Conservation (phyloP, 441 rosid species). For the Arabidopsis hybrid region DNA sequence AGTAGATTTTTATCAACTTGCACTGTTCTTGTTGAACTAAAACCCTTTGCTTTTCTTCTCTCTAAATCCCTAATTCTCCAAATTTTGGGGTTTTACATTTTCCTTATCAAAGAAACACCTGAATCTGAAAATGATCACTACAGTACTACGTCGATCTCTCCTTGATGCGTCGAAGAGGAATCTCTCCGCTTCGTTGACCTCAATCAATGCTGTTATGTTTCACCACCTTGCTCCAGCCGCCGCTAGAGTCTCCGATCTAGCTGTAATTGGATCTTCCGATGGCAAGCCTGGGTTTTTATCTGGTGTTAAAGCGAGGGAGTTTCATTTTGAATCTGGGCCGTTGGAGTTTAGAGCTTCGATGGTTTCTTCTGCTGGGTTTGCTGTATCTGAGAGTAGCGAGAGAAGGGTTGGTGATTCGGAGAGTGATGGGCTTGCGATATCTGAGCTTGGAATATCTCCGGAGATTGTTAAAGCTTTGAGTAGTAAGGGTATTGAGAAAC, state of each 20-base stretch:
- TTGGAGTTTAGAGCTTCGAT: conserved; percentile 54
- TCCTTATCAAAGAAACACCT: conserved; percentile 9
- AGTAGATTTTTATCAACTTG: neutral
- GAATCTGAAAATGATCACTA: conserved; percentile 48
- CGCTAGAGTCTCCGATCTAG: conserved; percentile 10
- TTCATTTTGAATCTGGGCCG: conserved; percentile 60
- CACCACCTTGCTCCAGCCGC: conserved; percentile 37
- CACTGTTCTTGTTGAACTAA: neutral
- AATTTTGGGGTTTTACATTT: conserved; percentile 29
- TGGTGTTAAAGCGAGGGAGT: conserved; percentile 45
- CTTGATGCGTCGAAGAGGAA: conserved; percentile 40
- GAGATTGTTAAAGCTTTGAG: conserved; percentile 82
- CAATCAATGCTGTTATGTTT: conserved; percentile 40
- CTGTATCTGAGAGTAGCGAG: conserved; percentile 50
- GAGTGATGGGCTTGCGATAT: conserved; percentile 80
- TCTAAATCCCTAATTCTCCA: conserved; percentile 44
- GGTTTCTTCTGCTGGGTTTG: conserved; percentile 42
- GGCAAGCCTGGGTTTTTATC: conserved; percentile 23
- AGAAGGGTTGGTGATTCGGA: conserved; percentile 45
- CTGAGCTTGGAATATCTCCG: conserved; percentile 74
- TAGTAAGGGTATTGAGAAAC: conserved; percentile 61
- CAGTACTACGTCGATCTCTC: conserved; percentile 50
- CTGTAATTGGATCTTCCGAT: conserved; percentile 26
- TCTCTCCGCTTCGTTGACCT: conserved; percentile 46
- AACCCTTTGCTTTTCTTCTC: conserved; percentile 29